phyloP scores from a whole-genome alignment of 345 rosid genomes.

The Raphanus sativus region DNA sequence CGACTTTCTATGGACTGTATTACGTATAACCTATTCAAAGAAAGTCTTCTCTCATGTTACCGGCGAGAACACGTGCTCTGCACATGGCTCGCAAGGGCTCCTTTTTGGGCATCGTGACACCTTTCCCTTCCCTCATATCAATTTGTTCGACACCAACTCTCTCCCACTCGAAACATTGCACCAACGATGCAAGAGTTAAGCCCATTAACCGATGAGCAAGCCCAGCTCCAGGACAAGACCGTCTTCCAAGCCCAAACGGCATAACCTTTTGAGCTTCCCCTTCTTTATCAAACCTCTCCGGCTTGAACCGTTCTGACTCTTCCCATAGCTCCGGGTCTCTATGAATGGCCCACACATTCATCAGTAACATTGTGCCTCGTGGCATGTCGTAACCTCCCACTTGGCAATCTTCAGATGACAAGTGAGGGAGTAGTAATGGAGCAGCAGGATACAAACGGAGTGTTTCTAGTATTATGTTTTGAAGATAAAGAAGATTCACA shows the following conservation, averaged over 20 bases:
- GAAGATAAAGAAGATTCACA: slow-evolving; percentile 39
- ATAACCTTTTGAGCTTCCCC: slow-evolving; percentile 33
- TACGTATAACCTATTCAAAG: not conserved
- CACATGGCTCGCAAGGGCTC: slow-evolving; percentile 43
- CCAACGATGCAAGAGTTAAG: slow-evolving; percentile 41
- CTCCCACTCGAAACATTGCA: slow-evolving; percentile 57
- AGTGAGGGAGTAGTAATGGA: slow-evolving; percentile 55
- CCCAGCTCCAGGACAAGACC: slow-evolving; percentile 46
- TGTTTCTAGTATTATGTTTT: slow-evolving; percentile 43
- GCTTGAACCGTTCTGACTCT: slow-evolving; percentile 43
- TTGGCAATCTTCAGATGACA: slow-evolving; percentile 40
- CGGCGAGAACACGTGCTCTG: slow-evolving; percentile 32
- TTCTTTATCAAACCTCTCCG: slow-evolving; percentile 46
- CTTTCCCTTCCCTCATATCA: slow-evolving; percentile 44
- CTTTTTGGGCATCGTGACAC: slow-evolving; percentile 39
- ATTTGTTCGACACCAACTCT: slow-evolving; percentile 23
- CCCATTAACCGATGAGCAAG: slow-evolving; percentile 42
- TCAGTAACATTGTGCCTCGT: slow-evolving; percentile 41
- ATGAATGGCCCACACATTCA: slow-evolving; percentile 55
- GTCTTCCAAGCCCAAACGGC: slow-evolving; percentile 50
- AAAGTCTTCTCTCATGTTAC: not conserved
- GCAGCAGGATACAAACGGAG: slow-evolving; percentile 48
- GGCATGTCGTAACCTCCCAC: slow-evolving; percentile 47
- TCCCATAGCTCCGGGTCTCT: slow-evolving; percentile 48
- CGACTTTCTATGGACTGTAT: slow-evolving; percentile 11